phyloP scores from a whole-genome alignment of 106 monocot species.

The Allium sativum region DNA sequence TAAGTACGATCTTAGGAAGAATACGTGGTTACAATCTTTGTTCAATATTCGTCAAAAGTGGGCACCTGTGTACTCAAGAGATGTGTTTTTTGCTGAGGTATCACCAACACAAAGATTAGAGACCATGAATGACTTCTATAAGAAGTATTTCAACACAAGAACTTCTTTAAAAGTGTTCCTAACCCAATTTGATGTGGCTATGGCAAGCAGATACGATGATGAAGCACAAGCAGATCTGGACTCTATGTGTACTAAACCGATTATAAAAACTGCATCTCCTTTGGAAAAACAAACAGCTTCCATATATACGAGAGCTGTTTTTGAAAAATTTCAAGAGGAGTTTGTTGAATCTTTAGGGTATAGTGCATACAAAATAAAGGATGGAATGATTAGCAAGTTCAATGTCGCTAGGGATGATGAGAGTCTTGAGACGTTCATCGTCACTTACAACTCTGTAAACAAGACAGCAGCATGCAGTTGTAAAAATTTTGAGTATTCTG shows the following conservation, averaged over 20 bases:
- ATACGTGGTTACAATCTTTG: conserved; percentile 80
- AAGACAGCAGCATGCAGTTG: conserved; percentile 69
- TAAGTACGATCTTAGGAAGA: conserved; percentile 78
- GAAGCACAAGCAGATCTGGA: conserved; percentile 59
- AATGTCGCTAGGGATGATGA: conserved; percentile 72
- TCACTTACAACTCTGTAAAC: conserved; percentile 48
- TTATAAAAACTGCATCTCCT: conserved; percentile 78
- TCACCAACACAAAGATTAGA: conserved; percentile 68
- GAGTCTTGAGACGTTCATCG: conserved; percentile 53
- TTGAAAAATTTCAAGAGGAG: conserved; percentile 86
- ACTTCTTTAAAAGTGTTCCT: conserved; percentile 84
- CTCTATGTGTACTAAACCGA: conserved; percentile 26
- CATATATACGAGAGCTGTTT: conserved; percentile 60
- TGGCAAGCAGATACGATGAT: conserved; percentile 59
- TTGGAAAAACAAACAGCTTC: conserved; percentile 88
- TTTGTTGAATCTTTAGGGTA: conserved; percentile 91
- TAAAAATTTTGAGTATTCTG: conserved; percentile 77
- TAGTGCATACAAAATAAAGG: conserved; percentile 59
- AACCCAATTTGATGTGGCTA: conserved; percentile 74
- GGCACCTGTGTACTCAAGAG: conserved; percentile 75
- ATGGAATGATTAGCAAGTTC: conserved; percentile 51
- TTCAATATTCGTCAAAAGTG: conserved; percentile 84
- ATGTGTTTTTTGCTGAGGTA: conserved; percentile 75
- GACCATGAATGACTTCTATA: conserved; percentile 91
- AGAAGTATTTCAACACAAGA: conserved; percentile 85